Evolutionary conservation across 2,329 filamentous ascomycete species (phyloP), one percentile per base, ranked within the genome.

Genomic region (Neofusicoccum kwambonambiense): DNA sequence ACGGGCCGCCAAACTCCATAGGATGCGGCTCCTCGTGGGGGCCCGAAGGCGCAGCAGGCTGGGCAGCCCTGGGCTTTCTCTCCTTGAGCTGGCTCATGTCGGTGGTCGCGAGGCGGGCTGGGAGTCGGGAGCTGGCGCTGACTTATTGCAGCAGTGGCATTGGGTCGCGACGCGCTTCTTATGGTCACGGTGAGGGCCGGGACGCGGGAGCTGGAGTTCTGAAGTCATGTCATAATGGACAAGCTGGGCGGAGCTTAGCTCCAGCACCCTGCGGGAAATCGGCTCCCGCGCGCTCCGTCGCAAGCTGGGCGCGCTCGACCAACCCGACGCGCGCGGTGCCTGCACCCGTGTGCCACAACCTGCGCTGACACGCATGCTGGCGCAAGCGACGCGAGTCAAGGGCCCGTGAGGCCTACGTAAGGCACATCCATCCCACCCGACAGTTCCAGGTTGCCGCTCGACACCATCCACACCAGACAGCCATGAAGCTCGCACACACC

Each of bases 401-500:
- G 41, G 22, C n/a, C n/a, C 12, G 39, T 44, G 62, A 56, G 39
- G 62, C 37, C 62, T 49, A 64, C 62, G 62, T 64, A 64, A 64
- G 51, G 51, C 51, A 58, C 42, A 44, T 34, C 22, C 27, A 17
- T 12, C 39, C n/a, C 47, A 41, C n/a, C 9, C 8, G 27, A 15
- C 34, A 49, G 19, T 44, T 39, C 17, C 44, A 13, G 17, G 17
- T 5, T 37, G 31, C 41, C 11, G 39, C 54, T 17, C 42, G 27
- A 31, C 51, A 49, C 54, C 44, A 64, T 19, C 39, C 37, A 17
- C 47, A 19, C 60, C 19, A 15, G 17, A 13, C 51, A 27, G 58
- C 52, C 51, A 75, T 75, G 73, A 71, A 71, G 68, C 67, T 72
- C 44, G 50, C 70, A 54, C 66, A 72, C 57, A 65, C 68, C 41